Base-by-base conservation (phyloP, 1,284 basidiomycete genomes). In the Ganoderma leucocontextum region DNA sequence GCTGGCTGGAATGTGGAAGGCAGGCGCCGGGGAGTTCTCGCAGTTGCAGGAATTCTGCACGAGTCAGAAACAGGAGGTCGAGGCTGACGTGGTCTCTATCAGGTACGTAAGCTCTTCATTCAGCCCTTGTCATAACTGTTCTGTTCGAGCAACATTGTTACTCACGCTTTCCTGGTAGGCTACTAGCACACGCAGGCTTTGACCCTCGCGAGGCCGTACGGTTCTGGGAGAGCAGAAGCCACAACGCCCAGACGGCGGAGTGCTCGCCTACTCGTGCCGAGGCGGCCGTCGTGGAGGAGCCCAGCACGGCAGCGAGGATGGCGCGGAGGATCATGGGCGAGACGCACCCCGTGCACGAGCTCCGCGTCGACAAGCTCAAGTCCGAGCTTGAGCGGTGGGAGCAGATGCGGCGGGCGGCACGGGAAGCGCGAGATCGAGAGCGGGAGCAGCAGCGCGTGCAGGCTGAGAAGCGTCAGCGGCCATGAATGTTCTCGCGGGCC, bases 61-160 rank as follows among this genome's bases (percentile, higher is more conserved):
- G 38, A 93, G 88, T 71, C 83, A 89, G 74, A 86, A 86, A 55
- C 93, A 96, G 77, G 95, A 96, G 79, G 88, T 93, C 44, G 95
- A 97, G 78, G 95, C 95, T 1, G 95, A 97, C 78, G 81, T 95
- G n/a, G 93, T 95, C 25, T 95, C 94, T 13, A 86, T 91, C 10
- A 83, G 93, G 92, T 93, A 65, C 68, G 84, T 73, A 13, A 52
- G 17, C 19, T 60, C 42, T 44, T 42, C 25, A 33, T 36, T 44
- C 29, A 41, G 13, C 41, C 53, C 47, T 17, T 2, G 60, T 47
- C 42, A n/a, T 4, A 9, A n/a, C n/a, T n/a, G n/a, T n/a, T n/a
- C 35, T 19, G 1, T 25, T 33, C 12, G 8, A 36, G 17, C 22
- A 25, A 39, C 52, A 6, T 22, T 12, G 9, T 39, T 60, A 29